Conservation (phyloP, 202 grass and related monocot genomes). For the Brachypodium distachyon region DNA sequence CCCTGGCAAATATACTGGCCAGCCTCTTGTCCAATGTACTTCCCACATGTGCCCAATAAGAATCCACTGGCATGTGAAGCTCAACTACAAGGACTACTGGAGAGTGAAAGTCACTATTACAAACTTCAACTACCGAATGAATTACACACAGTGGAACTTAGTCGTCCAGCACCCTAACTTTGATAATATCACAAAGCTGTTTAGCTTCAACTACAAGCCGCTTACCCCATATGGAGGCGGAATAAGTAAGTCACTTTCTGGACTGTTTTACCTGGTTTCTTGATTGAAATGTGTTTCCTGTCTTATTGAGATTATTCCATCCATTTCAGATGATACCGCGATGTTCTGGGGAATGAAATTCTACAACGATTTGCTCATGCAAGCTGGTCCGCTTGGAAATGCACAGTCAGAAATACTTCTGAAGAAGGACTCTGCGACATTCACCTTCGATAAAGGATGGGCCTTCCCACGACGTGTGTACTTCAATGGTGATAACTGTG, state of each 20-base stretch:
- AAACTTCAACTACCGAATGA: conserved; percentile 99
- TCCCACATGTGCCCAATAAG: conserved; percentile 98
- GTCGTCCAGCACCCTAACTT: conserved; percentile 93
- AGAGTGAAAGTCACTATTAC: conserved; percentile 91
- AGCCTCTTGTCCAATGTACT: conserved; percentile 89
- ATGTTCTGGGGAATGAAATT: conserved; percentile 99
- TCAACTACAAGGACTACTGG: conserved; percentile 99
- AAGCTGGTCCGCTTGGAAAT: conserved; percentile 73
- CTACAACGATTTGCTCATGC: conserved; percentile 97
- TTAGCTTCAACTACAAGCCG: conserved; percentile 97
- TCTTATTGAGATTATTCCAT: conserved; percentile 13
- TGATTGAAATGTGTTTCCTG: neutral
- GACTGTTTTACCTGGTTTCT: neutral
- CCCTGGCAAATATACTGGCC: conserved; percentile 51
- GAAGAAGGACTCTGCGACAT: conserved; percentile 54
- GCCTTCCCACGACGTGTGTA: conserved; percentile 80
- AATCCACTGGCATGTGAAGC: conserved; percentile 98
- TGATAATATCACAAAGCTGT: conserved; percentile 69
- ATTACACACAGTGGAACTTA: conserved; percentile 96
- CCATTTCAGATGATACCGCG: conserved; percentile 84
- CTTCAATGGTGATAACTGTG: conserved; percentile 97
- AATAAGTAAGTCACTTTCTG: conserved; percentile 70
- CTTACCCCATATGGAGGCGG: conserved; percentile 69
- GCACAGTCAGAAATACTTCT: conserved; percentile 87
- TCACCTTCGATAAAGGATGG: conserved; percentile 93